Percentiles rank a stretch among this genome's conserved stretches.
These are phyloP conservation scores for Cryptosporidium sp. DNA, from an alignment of 169 alveolate species.

Conservation along the genomic window DNA sequence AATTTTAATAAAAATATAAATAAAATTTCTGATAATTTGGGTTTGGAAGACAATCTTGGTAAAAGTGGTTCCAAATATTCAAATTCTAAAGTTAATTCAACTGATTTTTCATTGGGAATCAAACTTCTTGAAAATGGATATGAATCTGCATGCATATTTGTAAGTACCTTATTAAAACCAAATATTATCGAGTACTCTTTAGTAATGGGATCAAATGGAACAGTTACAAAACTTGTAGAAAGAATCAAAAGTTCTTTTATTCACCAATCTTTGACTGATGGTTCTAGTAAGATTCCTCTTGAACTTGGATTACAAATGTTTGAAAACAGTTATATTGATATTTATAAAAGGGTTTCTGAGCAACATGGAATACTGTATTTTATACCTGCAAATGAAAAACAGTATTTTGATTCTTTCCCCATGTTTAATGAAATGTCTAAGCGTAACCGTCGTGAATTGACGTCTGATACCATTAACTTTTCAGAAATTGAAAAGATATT, in stretches of 20 bases:
- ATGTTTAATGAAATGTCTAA: slow-evolving; percentile 34
- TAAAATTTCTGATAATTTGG: slow-evolving; percentile 2
- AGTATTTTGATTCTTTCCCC: slow-evolving; percentile 4
- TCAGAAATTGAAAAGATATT: slow-evolving; percentile 29
- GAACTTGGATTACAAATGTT: slow-evolving; percentile 57
- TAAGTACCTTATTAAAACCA: slow-evolving; percentile 8
- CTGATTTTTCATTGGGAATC: background rate
- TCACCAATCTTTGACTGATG: slow-evolving; percentile 69
- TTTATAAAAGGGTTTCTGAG: slow-evolving; percentile 66
- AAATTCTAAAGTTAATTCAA: background rate
- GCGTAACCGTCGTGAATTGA: slow-evolving; percentile 10
- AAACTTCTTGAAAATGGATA: slow-evolving; percentile 21
- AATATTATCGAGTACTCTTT: slow-evolving; percentile 22
- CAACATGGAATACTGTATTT: slow-evolving; percentile 58
- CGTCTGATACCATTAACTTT: slow-evolving; percentile 40
- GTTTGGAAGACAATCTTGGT: background rate
- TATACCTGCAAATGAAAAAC: background rate
- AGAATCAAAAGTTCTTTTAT: slow-evolving; percentile 27
- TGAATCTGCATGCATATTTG: slow-evolving; percentile 14
- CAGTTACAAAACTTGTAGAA: background rate
- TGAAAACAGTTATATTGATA: slow-evolving; percentile 26
- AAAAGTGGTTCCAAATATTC: background rate
- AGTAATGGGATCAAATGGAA: background rate
- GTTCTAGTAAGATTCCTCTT: slow-evolving; percentile 30
- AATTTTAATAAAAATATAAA: slow-evolving; percentile 33